Percentiles rank a stretch among this genome's conserved stretches.
Evolutionary conservation across 2,329 filamentous ascomycete genomes (phyloP).

Genomic region (Verticillium nubilum): DNA sequence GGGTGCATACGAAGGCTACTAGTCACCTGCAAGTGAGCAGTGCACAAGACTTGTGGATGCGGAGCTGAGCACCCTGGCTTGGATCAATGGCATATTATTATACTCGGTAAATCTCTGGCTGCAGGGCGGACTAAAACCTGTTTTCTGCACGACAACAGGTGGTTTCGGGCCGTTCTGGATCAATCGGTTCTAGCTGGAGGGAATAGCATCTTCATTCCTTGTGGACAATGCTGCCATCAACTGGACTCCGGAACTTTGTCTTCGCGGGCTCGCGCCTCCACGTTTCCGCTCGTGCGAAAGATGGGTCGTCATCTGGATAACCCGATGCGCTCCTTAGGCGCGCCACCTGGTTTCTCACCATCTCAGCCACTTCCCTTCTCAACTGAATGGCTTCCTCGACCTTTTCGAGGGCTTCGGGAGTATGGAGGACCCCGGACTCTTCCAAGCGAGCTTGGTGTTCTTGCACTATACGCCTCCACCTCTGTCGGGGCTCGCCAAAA

Average conservation of each 20-base stretch:
- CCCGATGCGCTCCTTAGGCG: conserved; percentile 69
- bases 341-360: conserved; percentile 73
- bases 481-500: conserved; percentile 70
- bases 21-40: conserved; percentile 29
- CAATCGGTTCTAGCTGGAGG: neutral
- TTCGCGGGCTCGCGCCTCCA: conserved; percentile 55
- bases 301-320: conserved; percentile 74
- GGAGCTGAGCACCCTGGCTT: neutral
- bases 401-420: conserved; percentile 61
- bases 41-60: conserved; percentile 16
- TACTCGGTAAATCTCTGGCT: neutral
- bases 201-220: neutral
- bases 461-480: conserved; percentile 65
- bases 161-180: neutral
- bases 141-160: neutral
- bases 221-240: conserved; percentile 45
- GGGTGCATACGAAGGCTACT: conserved; percentile 18
- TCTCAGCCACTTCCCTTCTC: conserved; percentile 71
- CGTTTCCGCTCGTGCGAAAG: conserved; percentile 72
- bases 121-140: neutral
- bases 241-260: conserved; percentile 45
- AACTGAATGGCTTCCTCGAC: conserved; percentile 66
- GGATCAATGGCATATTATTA: neutral
- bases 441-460: conserved; percentile 30
- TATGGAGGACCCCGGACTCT: conserved; percentile 41